A percentile compares a stretch with the other conserved stretches of the same genome.
Evolutionary conservation across 352 stramenopile species (phyloP).

Genomic region (Phytophthora ohioensis): DNA sequence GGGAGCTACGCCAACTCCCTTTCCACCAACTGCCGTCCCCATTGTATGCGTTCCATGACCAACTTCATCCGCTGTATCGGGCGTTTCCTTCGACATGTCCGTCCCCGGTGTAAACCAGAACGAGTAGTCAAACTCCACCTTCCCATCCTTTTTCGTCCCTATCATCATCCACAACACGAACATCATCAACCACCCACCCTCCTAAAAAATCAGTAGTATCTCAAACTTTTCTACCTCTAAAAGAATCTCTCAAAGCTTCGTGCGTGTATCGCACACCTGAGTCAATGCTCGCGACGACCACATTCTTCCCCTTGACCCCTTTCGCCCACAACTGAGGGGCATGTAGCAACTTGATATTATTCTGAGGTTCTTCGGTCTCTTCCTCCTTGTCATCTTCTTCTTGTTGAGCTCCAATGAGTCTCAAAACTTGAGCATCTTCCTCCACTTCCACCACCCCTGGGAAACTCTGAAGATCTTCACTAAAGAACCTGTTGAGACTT

Average conservation of each 20-base stretch:
- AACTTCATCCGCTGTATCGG: constrained; percentile 72
- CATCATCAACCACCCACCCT: background rate
- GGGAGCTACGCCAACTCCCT: constrained; percentile 68
- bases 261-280: constrained; percentile 79
- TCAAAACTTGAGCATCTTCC: constrained; percentile 39
- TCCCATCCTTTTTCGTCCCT: constrained; percentile 39
- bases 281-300: constrained; percentile 79
- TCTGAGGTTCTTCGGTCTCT: constrained; percentile 31
- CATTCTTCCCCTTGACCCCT: constrained; percentile 43
- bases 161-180: constrained; percentile 5
- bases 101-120: constrained; percentile 72
- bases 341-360: constrained; percentile 61
- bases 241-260: constrained; percentile 53
- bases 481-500: constrained; percentile 29
- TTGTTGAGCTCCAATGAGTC: constrained; percentile 26
- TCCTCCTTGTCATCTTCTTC: constrained; percentile 12
- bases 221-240: constrained; percentile 43
- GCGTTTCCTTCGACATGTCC: constrained; percentile 61
- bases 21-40: constrained; percentile 58
- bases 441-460: constrained; percentile 58
- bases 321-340: constrained; percentile 57
- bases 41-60: constrained; percentile 80
- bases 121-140: constrained; percentile 68
- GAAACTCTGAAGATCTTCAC: constrained; percentile 37
- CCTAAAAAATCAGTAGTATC: background rate